A percentile compares a stretch with the other conserved stretches of the same genome.
Evolutionary conservation across 495 filamentous ascomycete species (phyloP).

Genomic region (Parathielavia hyrcaniae): DNA sequence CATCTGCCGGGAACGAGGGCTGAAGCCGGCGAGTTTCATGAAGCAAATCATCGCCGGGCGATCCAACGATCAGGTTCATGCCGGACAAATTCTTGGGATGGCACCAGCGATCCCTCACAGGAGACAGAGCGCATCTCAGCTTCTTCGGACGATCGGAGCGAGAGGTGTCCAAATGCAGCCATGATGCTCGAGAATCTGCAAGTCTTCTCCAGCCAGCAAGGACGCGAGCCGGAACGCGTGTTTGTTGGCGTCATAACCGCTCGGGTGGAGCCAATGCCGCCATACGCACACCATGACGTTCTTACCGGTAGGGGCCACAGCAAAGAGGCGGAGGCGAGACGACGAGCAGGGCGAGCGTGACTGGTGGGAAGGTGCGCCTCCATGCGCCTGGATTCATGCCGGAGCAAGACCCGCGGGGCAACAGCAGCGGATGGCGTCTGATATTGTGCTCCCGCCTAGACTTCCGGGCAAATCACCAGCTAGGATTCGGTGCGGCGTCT

Average conservation of each 20-base stretch:
- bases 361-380: neutral
- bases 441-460: neutral
- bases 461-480: neutral
- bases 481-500: neutral
- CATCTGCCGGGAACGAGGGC: neutral
- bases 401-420: no score
- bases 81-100: neutral
- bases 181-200: slow-evolving; percentile 10
- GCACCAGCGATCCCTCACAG: neutral
- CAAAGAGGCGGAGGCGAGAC: neutral
- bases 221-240: neutral
- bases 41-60: neutral
- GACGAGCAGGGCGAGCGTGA: neutral
- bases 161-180: neutral
- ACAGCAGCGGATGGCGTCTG: no score
- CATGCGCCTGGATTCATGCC: neutral
- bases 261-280: neutral
- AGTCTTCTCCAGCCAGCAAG: slow-evolving; percentile 1
- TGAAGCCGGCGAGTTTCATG: slow-evolving; percentile 16
- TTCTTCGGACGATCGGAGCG: slow-evolving; percentile 7
- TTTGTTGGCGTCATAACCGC: neutral
- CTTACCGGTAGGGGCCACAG: neutral
- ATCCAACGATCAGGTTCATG: slow-evolving; percentile 15
- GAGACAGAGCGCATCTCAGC: neutral
- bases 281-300: neutral